Percentiles rank a stretch among this genome's conserved stretches.
Evolutionary conservation across 148 eudicot genomes (phyloP).

Genomic region (Vaccinium corymbosum): DNA sequence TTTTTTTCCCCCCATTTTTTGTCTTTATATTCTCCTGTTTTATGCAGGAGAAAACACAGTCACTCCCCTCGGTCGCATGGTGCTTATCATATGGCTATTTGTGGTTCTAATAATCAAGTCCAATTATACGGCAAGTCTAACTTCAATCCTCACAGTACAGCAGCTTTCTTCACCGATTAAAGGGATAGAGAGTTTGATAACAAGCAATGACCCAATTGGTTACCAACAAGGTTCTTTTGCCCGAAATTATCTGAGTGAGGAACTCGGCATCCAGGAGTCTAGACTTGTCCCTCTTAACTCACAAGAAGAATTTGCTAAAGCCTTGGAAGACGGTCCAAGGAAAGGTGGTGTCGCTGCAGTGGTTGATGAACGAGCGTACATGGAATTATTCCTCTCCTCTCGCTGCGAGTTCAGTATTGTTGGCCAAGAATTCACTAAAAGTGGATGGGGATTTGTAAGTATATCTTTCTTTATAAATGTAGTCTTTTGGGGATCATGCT

Average conservation of each 20-base stretch:
- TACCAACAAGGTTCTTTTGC: slow-evolving; percentile 64
- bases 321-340: slow-evolving; percentile 49
- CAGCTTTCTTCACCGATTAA: slow-evolving; percentile 58
- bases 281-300: slow-evolving; percentile 55
- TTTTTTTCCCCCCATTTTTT: not conserved
- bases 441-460: slow-evolving; percentile 86
- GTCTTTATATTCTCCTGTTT: not conserved
- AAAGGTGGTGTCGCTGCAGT: slow-evolving; percentile 72
- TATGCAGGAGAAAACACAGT: slow-evolving; percentile 57
- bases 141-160: slow-evolving; percentile 75
- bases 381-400: slow-evolving; percentile 61
- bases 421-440: slow-evolving; percentile 65
- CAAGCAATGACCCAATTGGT: slow-evolving; percentile 54
- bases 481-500: not conserved
- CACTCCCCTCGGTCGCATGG: slow-evolving; percentile 62
- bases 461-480: slow-evolving; percentile 7
- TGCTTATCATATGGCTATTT: slow-evolving; percentile 72
- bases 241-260: slow-evolving; percentile 42
- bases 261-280: slow-evolving; percentile 41
- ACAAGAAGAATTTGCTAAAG: slow-evolving; percentile 38
- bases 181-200: slow-evolving; percentile 55
- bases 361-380: slow-evolving; percentile 57
- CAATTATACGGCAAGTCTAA: slow-evolving; percentile 71
- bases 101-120: slow-evolving; percentile 72
- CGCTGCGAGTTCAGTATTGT: slow-evolving; percentile 67